A percentile compares a stretch with the other conserved stretches of the same genome.
These are phyloP conservation scores for Ramichloridium luteum DNA, from an alignment of 2,329 filamentous ascomycete species.

Conservation along the genomic window DNA sequence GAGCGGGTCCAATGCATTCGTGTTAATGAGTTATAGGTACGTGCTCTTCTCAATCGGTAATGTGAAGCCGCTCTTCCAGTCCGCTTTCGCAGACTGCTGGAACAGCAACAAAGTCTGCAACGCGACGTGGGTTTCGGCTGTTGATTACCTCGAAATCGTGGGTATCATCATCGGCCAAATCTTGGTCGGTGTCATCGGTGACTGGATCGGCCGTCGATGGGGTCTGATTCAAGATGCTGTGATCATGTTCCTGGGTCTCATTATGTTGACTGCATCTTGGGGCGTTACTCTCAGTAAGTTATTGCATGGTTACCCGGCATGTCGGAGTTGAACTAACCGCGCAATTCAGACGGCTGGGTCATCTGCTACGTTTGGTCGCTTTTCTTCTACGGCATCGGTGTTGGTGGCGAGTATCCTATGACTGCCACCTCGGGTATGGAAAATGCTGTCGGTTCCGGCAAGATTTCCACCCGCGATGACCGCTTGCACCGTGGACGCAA, in stretches of 20 bases:
- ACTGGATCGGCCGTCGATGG: conserved; percentile 80
- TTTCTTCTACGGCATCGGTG: conserved; percentile 70
- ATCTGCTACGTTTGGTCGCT: conserved; percentile 94
- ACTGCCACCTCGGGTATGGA: conserved; percentile 85
- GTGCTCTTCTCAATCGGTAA: conserved; percentile 96
- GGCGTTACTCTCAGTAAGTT: conserved; percentile 50
- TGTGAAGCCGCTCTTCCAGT: conserved; percentile 66
- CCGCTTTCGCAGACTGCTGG: conserved; percentile 73
- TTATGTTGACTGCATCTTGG: conserved; percentile 89
- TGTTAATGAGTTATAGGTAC: conserved; percentile 43
- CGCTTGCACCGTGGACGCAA: conserved; percentile 91
- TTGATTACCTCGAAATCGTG: conserved; percentile 84
- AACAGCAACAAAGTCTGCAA: conserved; percentile 49
- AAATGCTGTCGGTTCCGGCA: conserved; percentile 68
- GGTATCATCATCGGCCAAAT: conserved; percentile 94
- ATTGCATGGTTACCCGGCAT: no score
- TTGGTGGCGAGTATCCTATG: conserved; percentile 88
- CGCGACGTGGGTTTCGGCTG: conserved; percentile 66
- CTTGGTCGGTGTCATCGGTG: conserved; percentile 67
- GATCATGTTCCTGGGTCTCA: conserved; percentile 86
- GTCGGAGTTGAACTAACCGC: neutral
- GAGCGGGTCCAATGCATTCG: neutral
- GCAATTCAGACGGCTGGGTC: conserved; percentile 64
- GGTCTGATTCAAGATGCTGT: conserved; percentile 89
- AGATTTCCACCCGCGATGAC: conserved; percentile 80